Conservation (phyloP, 2,329 filamentous ascomycete genomes). For the Trichoderma afroharzianum region DNA sequence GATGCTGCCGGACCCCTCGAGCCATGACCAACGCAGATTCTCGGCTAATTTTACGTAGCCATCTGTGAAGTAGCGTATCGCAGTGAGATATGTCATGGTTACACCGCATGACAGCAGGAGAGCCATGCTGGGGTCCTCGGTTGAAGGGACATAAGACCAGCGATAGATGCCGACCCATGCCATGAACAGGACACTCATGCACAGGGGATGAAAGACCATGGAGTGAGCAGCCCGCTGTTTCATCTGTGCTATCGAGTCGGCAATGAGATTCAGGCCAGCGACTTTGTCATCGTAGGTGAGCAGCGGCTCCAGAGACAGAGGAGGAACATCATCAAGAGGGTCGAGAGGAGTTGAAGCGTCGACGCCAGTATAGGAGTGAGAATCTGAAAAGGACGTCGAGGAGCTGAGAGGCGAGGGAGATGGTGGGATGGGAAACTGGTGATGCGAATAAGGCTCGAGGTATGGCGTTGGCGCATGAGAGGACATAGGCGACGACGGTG, state of each 20-base stretch:
- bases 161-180: conserved; percentile 45
- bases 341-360: conserved; percentile 34
- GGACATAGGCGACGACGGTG: conserved; percentile 54
- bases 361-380: conserved; percentile 24
- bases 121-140: conserved; percentile 50
- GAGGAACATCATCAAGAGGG: conserved; percentile 49
- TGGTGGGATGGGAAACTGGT: conserved; percentile 33
- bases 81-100: conserved; percentile 60
- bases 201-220: conserved; percentile 61
- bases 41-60: conserved; percentile 64
- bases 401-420: conserved; percentile 57
- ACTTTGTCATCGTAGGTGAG: conserved; percentile 57
- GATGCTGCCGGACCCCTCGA: conserved; percentile 40
- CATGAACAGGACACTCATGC: conserved; percentile 45
- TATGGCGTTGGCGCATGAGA: conserved; percentile 64
- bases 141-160: conserved; percentile 41
- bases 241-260: conserved; percentile 81
- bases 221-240: conserved; percentile 62
- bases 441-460: conserved; percentile 49
- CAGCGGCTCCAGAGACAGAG: conserved; percentile 59
- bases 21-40: conserved; percentile 58
- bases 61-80: conserved; percentile 56
- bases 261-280: conserved; percentile 67
- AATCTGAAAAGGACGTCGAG: conserved; percentile 17
- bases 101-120: conserved; percentile 58